phyloP scores from a whole-genome alignment of 2,329 filamentous ascomycete species.

The Paraconiothyrium sp. region DNA sequence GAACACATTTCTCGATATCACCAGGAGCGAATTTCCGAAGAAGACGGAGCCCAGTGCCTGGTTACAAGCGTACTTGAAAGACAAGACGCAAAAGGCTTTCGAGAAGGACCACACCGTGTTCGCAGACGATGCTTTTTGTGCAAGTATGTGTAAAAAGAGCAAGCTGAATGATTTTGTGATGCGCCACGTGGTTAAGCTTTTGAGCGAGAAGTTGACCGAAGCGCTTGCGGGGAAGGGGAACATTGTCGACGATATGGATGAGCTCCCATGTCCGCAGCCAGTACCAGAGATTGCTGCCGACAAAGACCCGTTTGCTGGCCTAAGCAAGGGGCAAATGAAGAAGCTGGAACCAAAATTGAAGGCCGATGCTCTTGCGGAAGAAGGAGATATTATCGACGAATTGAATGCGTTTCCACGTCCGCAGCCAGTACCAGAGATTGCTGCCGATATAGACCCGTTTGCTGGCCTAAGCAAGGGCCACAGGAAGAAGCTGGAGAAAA shows the following conservation, averaged over 20 bases:
- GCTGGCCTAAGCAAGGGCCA: neutral
- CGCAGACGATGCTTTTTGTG: constrained; percentile 10
- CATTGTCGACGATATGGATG: neutral
- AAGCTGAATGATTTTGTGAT: constrained; percentile 13
- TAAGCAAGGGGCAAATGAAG: neutral
- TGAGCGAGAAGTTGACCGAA: constrained; percentile 11
- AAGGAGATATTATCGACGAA: neutral
- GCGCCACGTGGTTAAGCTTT: constrained; percentile 10
- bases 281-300: neutral
- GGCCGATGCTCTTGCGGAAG: neutral
- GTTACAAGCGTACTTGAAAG: constrained; percentile 9
- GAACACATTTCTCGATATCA: neutral
- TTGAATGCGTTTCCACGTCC: neutral
- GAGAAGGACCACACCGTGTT: constrained; percentile 13
- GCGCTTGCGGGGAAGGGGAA: neutral
- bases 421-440: constrained; percentile 1
- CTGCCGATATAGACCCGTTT: constrained; percentile 5
- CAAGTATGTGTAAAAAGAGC: constrained; percentile 5
- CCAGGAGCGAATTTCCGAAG: constrained; percentile 2
- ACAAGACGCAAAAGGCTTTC: constrained; percentile 11
- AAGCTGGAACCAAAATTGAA: neutral
- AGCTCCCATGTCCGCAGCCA: neutral
- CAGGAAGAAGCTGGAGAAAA: neutral
- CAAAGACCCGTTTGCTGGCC: constrained; percentile 2
- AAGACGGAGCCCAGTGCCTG: constrained; percentile 7